Evolutionary conservation across 768 basidiomycete genomes (phyloP), one percentile per base, ranked within the genome.

Genomic region (Suillus weaverae): DNA sequence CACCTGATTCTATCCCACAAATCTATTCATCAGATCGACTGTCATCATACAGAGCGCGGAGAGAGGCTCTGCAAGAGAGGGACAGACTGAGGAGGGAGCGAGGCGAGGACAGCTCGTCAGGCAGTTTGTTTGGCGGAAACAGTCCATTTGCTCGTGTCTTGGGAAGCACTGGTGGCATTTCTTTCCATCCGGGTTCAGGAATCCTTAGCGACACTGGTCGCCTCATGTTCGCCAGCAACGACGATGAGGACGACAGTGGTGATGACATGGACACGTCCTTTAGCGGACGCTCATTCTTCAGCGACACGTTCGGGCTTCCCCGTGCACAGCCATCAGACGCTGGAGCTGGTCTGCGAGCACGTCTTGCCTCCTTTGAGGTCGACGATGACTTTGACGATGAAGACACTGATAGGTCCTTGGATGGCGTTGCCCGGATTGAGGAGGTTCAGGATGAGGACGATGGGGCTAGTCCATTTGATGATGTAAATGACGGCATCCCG

Each of bases 1-100:
- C 97, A 2, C 95, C 96, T 13, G 83, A 80, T 30, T 76, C 83
- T 22, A 81, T 90, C 8, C 94, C 94, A 4, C 88, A 92, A 69
- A 83, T 97, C 20, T 95, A 93, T 75, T 78, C 90, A 2, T 77
- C 83, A 65, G 85, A 81, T 61, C 85, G 92, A 51, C 70, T 91
- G 61, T 77, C 83, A 74, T 82, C 88, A 8, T 91, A 85, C 81
- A 84, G 83, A 63, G 84, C 86, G 16, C 81, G 88, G 64, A 78
- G 81, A 69, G 88, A 89, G 69, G 86, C 85, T 11, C 77, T 81
- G 64, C 86, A 86, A 60, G 81, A 80, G 35, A 77, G 82, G 16
- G 82, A 84, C 14, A 79, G 81, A 41, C 57, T 77, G 60, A 73
- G 80, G 46, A 57, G 67, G 38, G 77, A 79, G 55, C 78, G 77